A percentile compares a stretch with the other conserved stretches of the same genome.
These are phyloP conservation scores for Chenopodium album DNA, from an alignment of 148 eudicot species.

Conservation along the genomic window DNA sequence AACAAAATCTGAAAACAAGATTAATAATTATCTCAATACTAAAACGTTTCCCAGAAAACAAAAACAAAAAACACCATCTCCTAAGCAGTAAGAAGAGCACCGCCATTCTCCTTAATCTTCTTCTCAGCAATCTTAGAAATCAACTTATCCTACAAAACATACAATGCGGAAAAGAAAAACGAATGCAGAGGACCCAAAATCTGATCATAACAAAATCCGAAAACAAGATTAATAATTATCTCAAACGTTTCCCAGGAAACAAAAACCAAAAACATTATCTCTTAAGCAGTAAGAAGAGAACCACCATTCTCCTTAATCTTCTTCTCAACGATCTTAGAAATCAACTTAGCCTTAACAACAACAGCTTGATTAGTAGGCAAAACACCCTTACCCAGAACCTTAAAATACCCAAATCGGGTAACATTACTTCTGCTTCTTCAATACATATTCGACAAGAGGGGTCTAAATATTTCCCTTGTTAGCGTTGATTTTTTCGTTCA, in stretches of 20 bases:
- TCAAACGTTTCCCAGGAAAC: not conserved
- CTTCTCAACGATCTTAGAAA: constrained; percentile 51
- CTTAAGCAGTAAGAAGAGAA: constrained; percentile 46
- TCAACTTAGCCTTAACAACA: constrained; percentile 50
- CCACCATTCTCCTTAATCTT: constrained; percentile 54
- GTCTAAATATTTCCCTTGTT: too few species aligned
- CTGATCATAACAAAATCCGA: constrained; percentile 3
- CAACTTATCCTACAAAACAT: too few species aligned
- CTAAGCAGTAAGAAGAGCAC: too few species aligned
- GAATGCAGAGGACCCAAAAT: not conserved
- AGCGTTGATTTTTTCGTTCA: too few species aligned
- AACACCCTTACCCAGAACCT: constrained; percentile 48
- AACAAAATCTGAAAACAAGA: too few species aligned
- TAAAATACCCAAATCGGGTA: constrained; percentile 43
- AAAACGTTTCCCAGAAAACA: too few species aligned
- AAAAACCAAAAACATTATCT: not conserved
- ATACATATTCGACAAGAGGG: too few species aligned
- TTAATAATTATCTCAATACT: too few species aligned
- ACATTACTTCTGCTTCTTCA: constrained; percentile 11
- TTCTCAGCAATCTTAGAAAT: too few species aligned
- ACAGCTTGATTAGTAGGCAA: constrained; percentile 32
- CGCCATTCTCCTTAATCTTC: too few species aligned
- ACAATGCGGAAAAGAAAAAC: too few species aligned
- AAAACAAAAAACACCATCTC: too few species aligned
- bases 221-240: not conserved